Conservation (phyloP, 1,284 basidiomycete genomes). For the Cryptococcus sp. region DNA sequence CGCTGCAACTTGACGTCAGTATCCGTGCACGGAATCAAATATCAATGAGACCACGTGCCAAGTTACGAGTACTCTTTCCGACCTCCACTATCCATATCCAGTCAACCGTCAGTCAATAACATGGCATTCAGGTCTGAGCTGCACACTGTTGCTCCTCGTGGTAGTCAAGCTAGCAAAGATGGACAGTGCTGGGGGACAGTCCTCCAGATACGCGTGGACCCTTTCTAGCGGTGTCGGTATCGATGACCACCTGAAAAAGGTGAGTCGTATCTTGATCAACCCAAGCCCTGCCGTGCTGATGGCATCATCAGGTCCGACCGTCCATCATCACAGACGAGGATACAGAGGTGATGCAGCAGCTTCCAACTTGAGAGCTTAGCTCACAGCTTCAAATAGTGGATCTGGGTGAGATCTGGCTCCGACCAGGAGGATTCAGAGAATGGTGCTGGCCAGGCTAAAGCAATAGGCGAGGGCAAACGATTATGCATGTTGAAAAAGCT, state of each 20-base stretch:
- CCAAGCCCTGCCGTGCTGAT: background rate
- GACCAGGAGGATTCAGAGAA: constrained; percentile 21
- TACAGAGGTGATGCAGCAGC: constrained; percentile 7
- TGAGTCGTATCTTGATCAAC: background rate
- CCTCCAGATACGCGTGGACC: constrained; percentile 26
- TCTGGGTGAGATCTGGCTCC: background rate
- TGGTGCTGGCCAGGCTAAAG: constrained; percentile 7
- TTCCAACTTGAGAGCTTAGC: background rate
- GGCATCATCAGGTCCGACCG: constrained; percentile 21
- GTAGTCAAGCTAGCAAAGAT: background rate
- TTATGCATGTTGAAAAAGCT: constrained; percentile 20
- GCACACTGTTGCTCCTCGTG: background rate
- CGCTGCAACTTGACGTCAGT: background rate
- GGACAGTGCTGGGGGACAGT: background rate
- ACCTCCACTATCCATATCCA: constrained; percentile 10
- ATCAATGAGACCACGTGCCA: too few relatives aligned
- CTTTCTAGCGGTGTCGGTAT: constrained; percentile 12
- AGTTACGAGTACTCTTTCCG: too few relatives aligned
- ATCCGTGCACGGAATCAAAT: too few relatives aligned
- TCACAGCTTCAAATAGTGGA: background rate
- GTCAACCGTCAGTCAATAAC: background rate
- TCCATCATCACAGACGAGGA: constrained; percentile 22
- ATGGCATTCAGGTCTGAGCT: background rate
- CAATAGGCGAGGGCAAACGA: constrained; percentile 14
- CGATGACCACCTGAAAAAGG: constrained; percentile 35